Evolutionary conservation across 208 protist species (phyloP), one percentile per base, ranked within the genome.

Genomic region (Trypanosoma melophagium): DNA sequence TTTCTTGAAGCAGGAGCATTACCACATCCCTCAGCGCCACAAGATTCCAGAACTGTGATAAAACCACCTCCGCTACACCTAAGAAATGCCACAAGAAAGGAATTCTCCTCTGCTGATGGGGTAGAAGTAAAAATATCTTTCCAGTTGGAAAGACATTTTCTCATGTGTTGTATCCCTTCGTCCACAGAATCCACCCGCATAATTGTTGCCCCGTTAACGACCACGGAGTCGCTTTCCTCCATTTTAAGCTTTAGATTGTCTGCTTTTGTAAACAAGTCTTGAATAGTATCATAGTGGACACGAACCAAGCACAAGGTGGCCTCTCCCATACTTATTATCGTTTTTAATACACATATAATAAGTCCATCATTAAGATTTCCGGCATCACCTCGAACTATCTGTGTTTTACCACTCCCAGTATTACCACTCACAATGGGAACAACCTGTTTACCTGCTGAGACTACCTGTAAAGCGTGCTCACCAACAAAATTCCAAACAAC

Each of bases 41-140:
- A 60, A 17, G 50, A 24, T 22, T 69, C 52, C 38, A 69, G 14
- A 42, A 69, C 5, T 13, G 52, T 69, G n/a, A 60, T 55, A 21
- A 1, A 35, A 35, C 28, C 3, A 31, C 50, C 63, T 38, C 31
- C 50, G 13, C 38, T 49, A 35, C 31, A 52, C 3, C 21, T 22
- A 38, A 69, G 7, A 22, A 69, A 21, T 1, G 44, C 57, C 13
- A 69, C 52, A 47, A 57, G 25, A 21, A 61, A 69, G 2, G 49
- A 60, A n/a, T n/a, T 42, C 0, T 0, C 28, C 52, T 69, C 52
- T 13, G 17, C 8, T 14, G 7, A 25, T 45, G 13, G 17, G 4
- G 1, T 47, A 14, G 25, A 55, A 7, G 8, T 58, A 10, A 69
- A 51, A 38, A 45, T 59, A 13, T 53, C 13, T 21, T 38, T 28